Evolutionary conservation across 371 early-diverging fungal genomes (phyloP).

Genomic region (Coelomomyces lativittatus): DNA sequence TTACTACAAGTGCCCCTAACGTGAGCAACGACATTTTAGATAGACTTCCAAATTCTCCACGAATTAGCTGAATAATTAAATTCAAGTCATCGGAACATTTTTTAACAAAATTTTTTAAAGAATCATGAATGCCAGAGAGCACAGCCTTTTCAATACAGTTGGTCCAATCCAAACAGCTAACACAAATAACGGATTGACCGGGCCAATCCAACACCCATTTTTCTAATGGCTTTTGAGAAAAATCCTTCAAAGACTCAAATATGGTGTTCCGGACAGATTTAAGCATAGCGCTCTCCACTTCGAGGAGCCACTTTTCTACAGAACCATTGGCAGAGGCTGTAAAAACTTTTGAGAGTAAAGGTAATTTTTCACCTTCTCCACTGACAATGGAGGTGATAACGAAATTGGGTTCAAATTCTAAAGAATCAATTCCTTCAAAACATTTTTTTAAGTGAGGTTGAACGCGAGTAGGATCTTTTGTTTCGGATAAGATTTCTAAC

Average conservation of each 20-base stretch:
- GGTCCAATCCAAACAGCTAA: constrained; percentile 30
- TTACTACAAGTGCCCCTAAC: constrained; percentile 30
- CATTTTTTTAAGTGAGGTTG: constrained; percentile 41
- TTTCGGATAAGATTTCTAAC: constrained; percentile 36
- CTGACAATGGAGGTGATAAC: constrained; percentile 24
- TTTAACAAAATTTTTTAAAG: not conserved
- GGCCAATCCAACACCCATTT: constrained; percentile 35
- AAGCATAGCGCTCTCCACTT: constrained; percentile 31
- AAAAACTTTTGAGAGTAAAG: constrained; percentile 19
- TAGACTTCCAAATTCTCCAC: constrained; percentile 15
- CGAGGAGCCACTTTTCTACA: constrained; percentile 35
- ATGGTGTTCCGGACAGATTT: constrained; percentile 24
- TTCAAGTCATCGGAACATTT: constrained; percentile 21
- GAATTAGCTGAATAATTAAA: constrained; percentile 22
- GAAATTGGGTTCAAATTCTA: constrained; percentile 13
- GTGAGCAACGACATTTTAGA: constrained; percentile 20
- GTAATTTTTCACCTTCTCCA: constrained; percentile 29
- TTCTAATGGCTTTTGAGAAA: constrained; percentile 12
- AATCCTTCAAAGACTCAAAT: constrained; percentile 14
- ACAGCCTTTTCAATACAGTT: constrained; percentile 11
- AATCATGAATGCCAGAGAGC: constrained; percentile 14
- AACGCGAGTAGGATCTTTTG: constrained; percentile 33
- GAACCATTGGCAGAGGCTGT: constrained; percentile 11
- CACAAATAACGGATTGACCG: constrained; percentile 32
- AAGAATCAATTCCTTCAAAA: constrained; percentile 26